Percentiles rank a stretch among this genome's conserved stretches.
Evolutionary conservation across 257 asterid genomes (phyloP).

Genomic region (Nicotiana sylvestris): DNA sequence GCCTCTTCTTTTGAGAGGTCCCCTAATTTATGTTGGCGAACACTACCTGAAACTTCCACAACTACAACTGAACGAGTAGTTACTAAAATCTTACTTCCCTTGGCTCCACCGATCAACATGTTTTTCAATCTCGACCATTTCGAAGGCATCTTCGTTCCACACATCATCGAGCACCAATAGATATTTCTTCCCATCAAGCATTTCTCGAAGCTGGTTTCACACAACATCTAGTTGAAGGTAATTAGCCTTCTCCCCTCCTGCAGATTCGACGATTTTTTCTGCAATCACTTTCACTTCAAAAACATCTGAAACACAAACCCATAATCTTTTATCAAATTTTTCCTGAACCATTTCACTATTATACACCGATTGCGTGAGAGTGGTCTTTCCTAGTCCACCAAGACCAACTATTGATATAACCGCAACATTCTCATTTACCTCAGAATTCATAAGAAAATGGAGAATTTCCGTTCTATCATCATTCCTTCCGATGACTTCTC

Average conservation of each 20-base stretch:
- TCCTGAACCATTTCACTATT: neutral
- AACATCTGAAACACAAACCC: neutral
- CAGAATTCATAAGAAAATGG: neutral
- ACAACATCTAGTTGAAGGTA: neutral
- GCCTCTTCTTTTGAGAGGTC: neutral
- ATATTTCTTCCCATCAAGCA: neutral
- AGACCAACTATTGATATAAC: slow-evolving; percentile 12
- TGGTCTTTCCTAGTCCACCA: slow-evolving; percentile 18
- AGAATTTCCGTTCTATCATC: neutral
- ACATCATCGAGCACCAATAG: neutral
- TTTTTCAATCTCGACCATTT: neutral
- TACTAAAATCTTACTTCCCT: neutral
- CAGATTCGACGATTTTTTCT: neutral
- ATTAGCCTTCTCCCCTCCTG: neutral
- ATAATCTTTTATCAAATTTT: neutral
- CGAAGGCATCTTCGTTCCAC: neutral
- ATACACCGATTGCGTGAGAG: neutral
- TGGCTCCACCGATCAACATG: neutral
- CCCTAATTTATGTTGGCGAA: neutral
- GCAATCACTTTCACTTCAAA: neutral
- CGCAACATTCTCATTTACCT: neutral
- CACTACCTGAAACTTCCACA: neutral
- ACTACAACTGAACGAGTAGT: neutral
- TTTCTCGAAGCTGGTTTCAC: neutral
- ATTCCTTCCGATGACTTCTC: neutral